These are phyloP conservation scores for Candida neerlandica DNA, from an alignment of 1,139 yeast species.

Conservation along the genomic window DNA sequence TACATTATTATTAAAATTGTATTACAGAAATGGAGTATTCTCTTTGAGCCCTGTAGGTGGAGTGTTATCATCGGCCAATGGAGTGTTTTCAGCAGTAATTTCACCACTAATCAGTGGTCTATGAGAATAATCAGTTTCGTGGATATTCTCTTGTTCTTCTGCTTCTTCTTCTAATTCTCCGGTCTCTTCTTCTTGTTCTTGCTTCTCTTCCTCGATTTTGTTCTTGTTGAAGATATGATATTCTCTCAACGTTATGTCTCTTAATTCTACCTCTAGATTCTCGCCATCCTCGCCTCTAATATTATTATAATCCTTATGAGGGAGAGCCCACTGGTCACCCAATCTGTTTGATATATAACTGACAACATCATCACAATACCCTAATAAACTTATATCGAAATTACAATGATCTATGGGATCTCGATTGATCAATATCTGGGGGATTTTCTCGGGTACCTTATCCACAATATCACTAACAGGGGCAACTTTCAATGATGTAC, in stretches of 20 bases:
- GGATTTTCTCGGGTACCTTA: slow-evolving; percentile 66
- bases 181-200: background rate
- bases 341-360: slow-evolving; percentile 61
- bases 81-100: slow-evolving; percentile 2
- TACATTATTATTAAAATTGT: background rate
- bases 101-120: background rate
- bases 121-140: background rate
- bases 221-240: slow-evolving; percentile 20
- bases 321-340: slow-evolving; percentile 59
- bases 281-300: slow-evolving; percentile 22
- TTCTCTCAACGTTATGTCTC: slow-evolving; percentile 28
- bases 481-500: slow-evolving; percentile 92
- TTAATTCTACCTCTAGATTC: slow-evolving; percentile 22
- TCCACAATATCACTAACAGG: slow-evolving; percentile 96
- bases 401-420: slow-evolving; percentile 79
- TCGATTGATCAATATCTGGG: slow-evolving; percentile 81
- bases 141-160: background rate
- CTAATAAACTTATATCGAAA: slow-evolving; percentile 80
- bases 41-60: slow-evolving; percentile 2
- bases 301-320: slow-evolving; percentile 45
- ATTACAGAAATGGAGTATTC: slow-evolving; percentile 4
- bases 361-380: slow-evolving; percentile 87
- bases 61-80: slow-evolving; percentile 2
- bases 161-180: background rate
- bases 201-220: background rate